Conservation (phyloP, 2,329 filamentous ascomycete species). For the Sporothrix inflata region DNA sequence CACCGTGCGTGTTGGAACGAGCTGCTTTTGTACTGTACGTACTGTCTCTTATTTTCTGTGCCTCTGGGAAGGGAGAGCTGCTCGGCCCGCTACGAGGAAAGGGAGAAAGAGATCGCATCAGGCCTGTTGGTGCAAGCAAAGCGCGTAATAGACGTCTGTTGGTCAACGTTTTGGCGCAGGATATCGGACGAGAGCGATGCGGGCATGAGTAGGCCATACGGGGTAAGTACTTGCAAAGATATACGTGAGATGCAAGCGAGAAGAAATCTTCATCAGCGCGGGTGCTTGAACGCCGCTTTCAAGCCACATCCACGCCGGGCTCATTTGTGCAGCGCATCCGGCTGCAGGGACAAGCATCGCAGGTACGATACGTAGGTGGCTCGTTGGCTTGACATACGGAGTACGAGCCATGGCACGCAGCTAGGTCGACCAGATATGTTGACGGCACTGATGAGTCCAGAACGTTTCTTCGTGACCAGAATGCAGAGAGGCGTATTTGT, state of each 20-base stretch:
- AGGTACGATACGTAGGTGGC: not conserved
- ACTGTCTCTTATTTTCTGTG: not conserved
- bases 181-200: conserved; percentile 1
- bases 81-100: conserved; percentile 16
- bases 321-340: not conserved
- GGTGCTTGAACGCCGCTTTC: too few species aligned
- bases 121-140: not conserved
- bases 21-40: too few species aligned
- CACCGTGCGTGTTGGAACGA: not conserved
- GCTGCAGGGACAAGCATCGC: not conserved
- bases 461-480: not conserved
- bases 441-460: not conserved
- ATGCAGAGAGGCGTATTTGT: not conserved
- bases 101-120: not conserved
- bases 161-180: not conserved
- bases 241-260: too few species aligned
- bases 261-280: conserved; percentile 6
- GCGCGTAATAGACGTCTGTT: not conserved
- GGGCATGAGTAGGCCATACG: not conserved
- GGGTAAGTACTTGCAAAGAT: not conserved
- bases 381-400: not conserved
- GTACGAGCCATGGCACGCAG: not conserved
- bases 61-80: conserved; percentile 2
- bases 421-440: not conserved
- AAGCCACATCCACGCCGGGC: not conserved